Percentiles rank a stretch among this genome's conserved stretches.
phyloP scores from a whole-genome alignment of 164 flowering plant species.

The Amborella trichopoda region DNA sequence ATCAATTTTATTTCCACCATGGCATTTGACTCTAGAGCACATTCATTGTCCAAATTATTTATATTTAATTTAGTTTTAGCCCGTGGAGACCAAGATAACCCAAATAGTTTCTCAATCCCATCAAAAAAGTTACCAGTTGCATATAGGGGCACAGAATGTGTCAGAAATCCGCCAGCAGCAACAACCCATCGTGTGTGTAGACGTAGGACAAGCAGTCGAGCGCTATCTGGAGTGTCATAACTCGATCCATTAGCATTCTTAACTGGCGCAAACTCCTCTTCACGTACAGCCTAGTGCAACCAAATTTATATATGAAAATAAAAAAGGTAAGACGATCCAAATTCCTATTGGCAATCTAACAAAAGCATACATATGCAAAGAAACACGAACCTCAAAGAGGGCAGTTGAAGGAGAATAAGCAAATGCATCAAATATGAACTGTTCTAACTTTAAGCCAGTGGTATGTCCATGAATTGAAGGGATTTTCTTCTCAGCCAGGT shows the following conservation, averaged over 20 bases:
- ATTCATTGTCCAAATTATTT: background rate
- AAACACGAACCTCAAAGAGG: slow-evolving; percentile 65
- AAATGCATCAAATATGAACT: slow-evolving; percentile 91
- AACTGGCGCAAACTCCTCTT: slow-evolving; percentile 98
- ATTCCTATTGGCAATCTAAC: no score
- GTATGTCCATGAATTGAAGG: slow-evolving; percentile 74
- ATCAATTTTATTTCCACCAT: background rate
- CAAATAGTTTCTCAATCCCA: no score
- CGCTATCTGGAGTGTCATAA: slow-evolving; percentile 92
- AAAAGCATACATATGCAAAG: background rate
- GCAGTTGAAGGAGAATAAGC: slow-evolving; percentile 84
- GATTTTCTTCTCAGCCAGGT: slow-evolving; percentile 92
- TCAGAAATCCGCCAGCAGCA: slow-evolving; percentile 94
- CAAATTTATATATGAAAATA: background rate
- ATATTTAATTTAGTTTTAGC: background rate
- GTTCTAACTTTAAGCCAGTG: slow-evolving; percentile 76
- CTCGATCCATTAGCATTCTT: slow-evolving; percentile 88
- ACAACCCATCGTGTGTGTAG: slow-evolving; percentile 94
- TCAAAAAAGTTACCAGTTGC: slow-evolving; percentile 48
- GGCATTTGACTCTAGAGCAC: background rate
- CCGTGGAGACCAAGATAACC: background rate
- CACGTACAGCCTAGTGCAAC: slow-evolving; percentile 82
- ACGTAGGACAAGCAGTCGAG: slow-evolving; percentile 77
- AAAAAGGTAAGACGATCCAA: background rate
- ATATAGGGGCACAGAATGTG: slow-evolving; percentile 91